Evolutionary conservation across 768 basidiomycete species (phyloP).

Genomic region (Pleurotus eryngii): DNA sequence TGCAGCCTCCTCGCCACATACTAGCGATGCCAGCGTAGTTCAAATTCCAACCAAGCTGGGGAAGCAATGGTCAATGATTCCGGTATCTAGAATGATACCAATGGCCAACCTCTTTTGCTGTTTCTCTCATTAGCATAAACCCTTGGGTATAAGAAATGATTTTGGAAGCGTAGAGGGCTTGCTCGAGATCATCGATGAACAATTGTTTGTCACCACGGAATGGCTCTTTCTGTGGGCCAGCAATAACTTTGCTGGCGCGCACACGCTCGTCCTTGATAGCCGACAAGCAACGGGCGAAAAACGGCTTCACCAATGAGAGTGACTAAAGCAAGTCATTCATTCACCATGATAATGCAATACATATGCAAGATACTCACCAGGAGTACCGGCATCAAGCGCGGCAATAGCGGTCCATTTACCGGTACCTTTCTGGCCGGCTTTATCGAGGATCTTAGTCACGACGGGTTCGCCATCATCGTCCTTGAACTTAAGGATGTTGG

Average conservation of each 20-base stretch:
- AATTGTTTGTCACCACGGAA: conserved; percentile 98
- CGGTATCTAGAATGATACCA: background rate
- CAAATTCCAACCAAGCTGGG: conserved; percentile 78
- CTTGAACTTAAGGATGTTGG: conserved; percentile 95
- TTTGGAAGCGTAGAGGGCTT: conserved; percentile 98
- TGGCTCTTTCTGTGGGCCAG: conserved; percentile 86
- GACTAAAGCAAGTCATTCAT: conserved; percentile 45
- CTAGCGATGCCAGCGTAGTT: conserved; percentile 97
- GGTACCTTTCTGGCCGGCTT: conserved; percentile 98
- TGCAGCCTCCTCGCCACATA: conserved; percentile 99
- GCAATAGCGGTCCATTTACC: conserved; percentile 99
- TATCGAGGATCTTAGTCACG: conserved; percentile 90
- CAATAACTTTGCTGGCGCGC: conserved; percentile 87
- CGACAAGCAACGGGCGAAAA: conserved; percentile 97
- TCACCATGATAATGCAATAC: conserved; percentile 9
- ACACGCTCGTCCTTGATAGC: conserved; percentile 94
- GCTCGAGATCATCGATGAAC: conserved; percentile 99
- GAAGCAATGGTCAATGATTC: background rate
- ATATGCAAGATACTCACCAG: conserved; percentile 47
- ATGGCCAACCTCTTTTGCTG: conserved; percentile 77
- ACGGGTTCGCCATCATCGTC: conserved; percentile 93
- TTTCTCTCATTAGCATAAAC: conserved; percentile 99
- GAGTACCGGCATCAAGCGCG: conserved; percentile 88
- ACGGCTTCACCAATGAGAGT: conserved; percentile 99
- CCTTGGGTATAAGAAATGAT: conserved; percentile 99